phyloP scores from a whole-genome alignment of 345 rosid species.

The Dipteronia dyeriana region DNA sequence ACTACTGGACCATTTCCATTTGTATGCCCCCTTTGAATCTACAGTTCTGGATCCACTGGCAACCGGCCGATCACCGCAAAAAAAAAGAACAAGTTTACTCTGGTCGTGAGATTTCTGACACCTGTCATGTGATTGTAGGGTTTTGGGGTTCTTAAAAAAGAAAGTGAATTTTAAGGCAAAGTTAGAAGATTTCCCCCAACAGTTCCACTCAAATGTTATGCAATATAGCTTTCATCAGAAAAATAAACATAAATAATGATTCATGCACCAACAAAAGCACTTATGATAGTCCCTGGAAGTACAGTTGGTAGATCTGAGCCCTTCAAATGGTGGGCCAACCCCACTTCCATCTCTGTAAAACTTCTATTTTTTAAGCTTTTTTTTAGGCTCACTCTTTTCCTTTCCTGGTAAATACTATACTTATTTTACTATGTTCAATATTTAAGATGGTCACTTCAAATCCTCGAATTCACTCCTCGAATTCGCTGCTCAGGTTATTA shows the following conservation, averaged over 20 bases:
- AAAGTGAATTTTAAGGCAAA: constrained; percentile 25
- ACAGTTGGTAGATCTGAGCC: constrained; percentile 33
- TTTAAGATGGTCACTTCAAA: background rate
- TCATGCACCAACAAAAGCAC: constrained; percentile 34
- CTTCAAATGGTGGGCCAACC: constrained; percentile 18
- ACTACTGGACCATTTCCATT: background rate
- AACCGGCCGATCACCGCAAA: background rate
- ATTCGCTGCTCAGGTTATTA: background rate
- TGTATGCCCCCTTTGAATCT: constrained; percentile 4
- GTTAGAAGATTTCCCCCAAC: constrained; percentile 13
- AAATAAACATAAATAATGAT: constrained; percentile 19
- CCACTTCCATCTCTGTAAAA: background rate
- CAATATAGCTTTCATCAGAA: constrained; percentile 4
- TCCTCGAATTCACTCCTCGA: background rate
- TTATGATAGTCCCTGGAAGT: constrained; percentile 25
- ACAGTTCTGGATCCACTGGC: constrained; percentile 19
- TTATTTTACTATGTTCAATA: background rate
- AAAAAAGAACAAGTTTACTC: background rate
- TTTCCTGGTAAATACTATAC: background rate
- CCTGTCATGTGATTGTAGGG: constrained; percentile 54
- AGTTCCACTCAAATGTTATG: constrained; percentile 16
- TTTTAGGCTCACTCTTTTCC: background rate
- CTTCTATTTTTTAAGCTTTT: background rate
- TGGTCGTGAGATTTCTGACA: constrained; percentile 43
- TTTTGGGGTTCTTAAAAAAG: constrained; percentile 18